Evolutionary conservation across 306 rosid species (phyloP).

Genomic region (Aeschynomene evenia): DNA sequence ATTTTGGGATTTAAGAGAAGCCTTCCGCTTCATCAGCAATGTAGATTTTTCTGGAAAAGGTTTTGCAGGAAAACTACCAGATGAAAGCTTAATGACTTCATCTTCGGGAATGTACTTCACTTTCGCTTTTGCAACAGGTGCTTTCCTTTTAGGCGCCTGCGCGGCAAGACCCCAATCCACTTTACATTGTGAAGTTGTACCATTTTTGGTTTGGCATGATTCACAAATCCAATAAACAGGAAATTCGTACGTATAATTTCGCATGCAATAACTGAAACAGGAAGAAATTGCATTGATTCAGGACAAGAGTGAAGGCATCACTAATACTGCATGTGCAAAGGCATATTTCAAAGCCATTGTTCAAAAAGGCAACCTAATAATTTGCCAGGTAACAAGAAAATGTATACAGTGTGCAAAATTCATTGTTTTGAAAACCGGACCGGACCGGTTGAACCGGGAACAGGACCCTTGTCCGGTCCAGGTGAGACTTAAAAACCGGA

Average conservation of each 20-base stretch:
- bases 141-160: slow-evolving; percentile 35
- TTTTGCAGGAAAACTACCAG: not conserved
- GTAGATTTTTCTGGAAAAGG: slow-evolving; percentile 1
- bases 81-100: slow-evolving; percentile 59
- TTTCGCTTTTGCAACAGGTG: slow-evolving; percentile 37
- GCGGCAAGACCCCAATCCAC: slow-evolving; percentile 11
- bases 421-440: too few species aligned
- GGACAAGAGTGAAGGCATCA: slow-evolving; percentile 11
- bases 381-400: not conserved
- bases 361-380: slow-evolving; percentile 1
- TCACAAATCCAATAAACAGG: slow-evolving; percentile 62
- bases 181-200: slow-evolving; percentile 9
- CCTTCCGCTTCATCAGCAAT: not conserved
- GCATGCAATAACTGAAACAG: slow-evolving; percentile 69
- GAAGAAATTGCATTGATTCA: slow-evolving; percentile 23
- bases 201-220: slow-evolving; percentile 32
- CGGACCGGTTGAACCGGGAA: too few species aligned
- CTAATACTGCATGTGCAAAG: not conserved
- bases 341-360: not conserved
- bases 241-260: not conserved
- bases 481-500: too few species aligned
- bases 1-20: slow-evolving; percentile 18
- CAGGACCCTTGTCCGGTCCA: too few species aligned
- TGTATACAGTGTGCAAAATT: too few species aligned
- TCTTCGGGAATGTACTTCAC: slow-evolving; percentile 56